Conservation (phyloP, 192 early-diverging fungal genomes). For the Coemansia sp. region DNA sequence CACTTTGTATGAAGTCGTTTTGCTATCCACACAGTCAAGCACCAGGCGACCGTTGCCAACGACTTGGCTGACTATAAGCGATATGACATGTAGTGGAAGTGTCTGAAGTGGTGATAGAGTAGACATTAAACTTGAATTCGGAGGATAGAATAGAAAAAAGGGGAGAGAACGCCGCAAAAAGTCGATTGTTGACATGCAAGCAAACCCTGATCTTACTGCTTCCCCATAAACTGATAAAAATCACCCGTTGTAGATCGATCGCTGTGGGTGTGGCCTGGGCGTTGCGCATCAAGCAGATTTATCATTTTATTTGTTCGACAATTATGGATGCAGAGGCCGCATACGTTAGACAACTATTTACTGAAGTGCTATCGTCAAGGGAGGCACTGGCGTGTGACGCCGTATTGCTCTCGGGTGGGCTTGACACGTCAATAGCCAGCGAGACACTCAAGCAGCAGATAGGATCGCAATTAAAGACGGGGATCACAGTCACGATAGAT, state of each 20-base stretch:
- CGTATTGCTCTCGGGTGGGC: conserved; percentile 60
- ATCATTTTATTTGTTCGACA: neutral
- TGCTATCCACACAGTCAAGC: neutral
- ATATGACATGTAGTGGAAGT: neutral
- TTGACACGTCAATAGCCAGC: conserved; percentile 67
- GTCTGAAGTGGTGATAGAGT: neutral
- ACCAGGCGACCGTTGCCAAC: neutral
- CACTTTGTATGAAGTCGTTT: neutral
- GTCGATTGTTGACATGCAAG: neutral
- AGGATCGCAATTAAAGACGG: conserved; percentile 39
- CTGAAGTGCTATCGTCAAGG: neutral
- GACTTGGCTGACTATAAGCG: neutral
- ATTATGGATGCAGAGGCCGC: conserved; percentile 1
- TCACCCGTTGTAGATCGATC: neutral
- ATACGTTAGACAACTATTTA: conserved; percentile 1
- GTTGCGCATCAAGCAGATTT: neutral
- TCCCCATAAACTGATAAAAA: no score
- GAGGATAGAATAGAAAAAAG: neutral
- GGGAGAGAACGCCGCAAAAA: neutral
- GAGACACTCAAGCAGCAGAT: conserved; percentile 37
- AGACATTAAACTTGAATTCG: neutral
- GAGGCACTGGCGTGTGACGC: conserved; percentile 25
- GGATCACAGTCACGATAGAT: conserved; percentile 55
- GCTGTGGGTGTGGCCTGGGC: neutral
- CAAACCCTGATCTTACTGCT: neutral